These are phyloP conservation scores for Komagataella populi DNA, from an alignment of 805 yeast species.

Conservation along the genomic window DNA sequence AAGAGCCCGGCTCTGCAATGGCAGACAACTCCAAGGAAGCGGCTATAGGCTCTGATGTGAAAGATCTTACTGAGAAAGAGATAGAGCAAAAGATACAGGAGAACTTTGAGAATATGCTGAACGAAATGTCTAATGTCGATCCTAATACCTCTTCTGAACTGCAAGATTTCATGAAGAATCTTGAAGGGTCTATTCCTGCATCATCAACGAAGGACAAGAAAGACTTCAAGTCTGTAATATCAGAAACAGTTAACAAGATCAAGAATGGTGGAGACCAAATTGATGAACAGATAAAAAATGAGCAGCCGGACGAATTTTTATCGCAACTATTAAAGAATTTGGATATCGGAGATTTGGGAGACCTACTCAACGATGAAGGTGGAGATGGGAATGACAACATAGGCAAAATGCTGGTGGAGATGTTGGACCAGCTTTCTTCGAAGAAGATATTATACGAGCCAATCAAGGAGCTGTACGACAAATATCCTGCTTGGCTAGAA, in stretches of 20 bases:
- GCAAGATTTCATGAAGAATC: slow-evolving; percentile 35
- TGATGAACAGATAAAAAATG: slow-evolving; percentile 37
- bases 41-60: slow-evolving; percentile 1
- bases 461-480: slow-evolving; percentile 61
- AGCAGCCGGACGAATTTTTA: slow-evolving; percentile 32
- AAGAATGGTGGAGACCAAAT: slow-evolving; percentile 64
- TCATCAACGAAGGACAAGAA: slow-evolving; percentile 8
- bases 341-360: slow-evolving; percentile 28
- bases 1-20: slow-evolving; percentile 40
- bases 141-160: slow-evolving; percentile 34
- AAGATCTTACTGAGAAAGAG: slow-evolving; percentile 8
- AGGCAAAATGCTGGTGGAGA: slow-evolving; percentile 48
- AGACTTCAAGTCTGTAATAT: slow-evolving; percentile 61
- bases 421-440: slow-evolving; percentile 72
- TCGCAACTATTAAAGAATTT: slow-evolving; percentile 58
- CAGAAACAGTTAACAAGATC: slow-evolving; percentile 68
- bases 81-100: slow-evolving; percentile 9
- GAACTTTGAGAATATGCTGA: slow-evolving; percentile 10
- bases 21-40: background rate
- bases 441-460: slow-evolving; percentile 85
- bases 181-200: slow-evolving; percentile 11
- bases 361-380: slow-evolving; percentile 8
- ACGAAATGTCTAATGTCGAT: slow-evolving; percentile 12
- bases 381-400: slow-evolving; percentile 25
- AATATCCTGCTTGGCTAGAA: slow-evolving; percentile 60